Evolutionary conservation across 1,284 basidiomycete species (phyloP), one percentile per base, ranked within the genome.

Genomic region (Trametes hirsuta): DNA sequence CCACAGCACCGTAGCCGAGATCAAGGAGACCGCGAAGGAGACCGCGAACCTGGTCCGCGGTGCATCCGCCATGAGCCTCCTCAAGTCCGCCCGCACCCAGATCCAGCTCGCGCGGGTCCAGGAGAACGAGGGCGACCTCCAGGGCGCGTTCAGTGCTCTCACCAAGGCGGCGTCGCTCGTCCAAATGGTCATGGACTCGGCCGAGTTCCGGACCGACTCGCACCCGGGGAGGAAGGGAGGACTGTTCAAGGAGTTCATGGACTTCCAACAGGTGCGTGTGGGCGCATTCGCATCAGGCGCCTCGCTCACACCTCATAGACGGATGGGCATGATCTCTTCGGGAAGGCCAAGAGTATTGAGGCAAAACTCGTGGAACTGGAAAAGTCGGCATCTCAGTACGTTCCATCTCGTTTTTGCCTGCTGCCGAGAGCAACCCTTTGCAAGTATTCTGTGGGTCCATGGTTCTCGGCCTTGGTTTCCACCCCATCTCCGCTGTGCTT

Each of bases 1-100:
- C 42, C 71, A 70, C 46, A 70, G 71, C 34, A 80, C 82, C n/a
- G 79, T 86, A 53, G 74, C 79, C 40, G 86, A 88, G 60, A 85
- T 91, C 70, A 90, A 88, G 72, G 78, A 80, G 53, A 82, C 77
- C 68, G 86, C 84, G 10, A 86, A 80, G 69, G 84, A 84, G 55
- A 75, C 79, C 47, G 85, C 84, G 14, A 76, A 79, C 51, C 82
- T 76, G 58, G 79, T 81, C 59, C 81, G 83, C 60, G 84, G 85
- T 15, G 79, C 79, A 47, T 83, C 87, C 5, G 75, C 85, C 12
- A 69, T 81, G 36, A 75, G 80, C 8, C 79, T 91, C 65, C 82
- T 91, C 73, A 81, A 77, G 67, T 72, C 77, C n/a, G 89, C 89
- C 12, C 79, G 82, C 45, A 76, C 72, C 22, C 86, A 87, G 70